Evolutionary conservation across 306 rosid species (phyloP), one percentile per base, ranked within the genome.

Genomic region (Medicago lupulina): DNA sequence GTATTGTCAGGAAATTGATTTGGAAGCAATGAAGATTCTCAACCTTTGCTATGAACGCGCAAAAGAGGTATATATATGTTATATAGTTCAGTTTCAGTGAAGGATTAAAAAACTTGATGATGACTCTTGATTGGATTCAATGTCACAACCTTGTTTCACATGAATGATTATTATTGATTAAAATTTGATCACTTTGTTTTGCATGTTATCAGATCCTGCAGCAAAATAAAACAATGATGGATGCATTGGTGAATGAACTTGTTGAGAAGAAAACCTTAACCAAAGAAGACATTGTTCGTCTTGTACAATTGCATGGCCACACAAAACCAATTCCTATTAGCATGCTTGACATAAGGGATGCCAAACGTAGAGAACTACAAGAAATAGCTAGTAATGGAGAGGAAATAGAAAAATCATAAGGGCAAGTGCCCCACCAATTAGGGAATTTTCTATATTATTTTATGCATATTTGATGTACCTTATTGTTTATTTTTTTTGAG

Each of bases 181-280:
- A 54, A 77, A 62, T 17, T 53, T 70, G 2, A 38, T 21, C 15
- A 13, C 18, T 28, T 67, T 82, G 77, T 70, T 78, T 64, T 83
- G 71, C 61, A 10, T 50, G 55, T 15, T 68, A 9, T 53, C 91
- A 94, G 98, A 95, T 92, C 59, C 76, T 95, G 86, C 83, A 79
- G 79, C 86, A 80, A 79, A 95, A 92, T 82, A 85, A 77, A 74
- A 82, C 39, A 28, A 87, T 95, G 55, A 84, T 95, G 96, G 96
- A 95, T 78, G 89, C 91, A 10, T 53, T 92, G 81, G 97, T 92
- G 50, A 86, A 83, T 67, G 89, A 87, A 55, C 98, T 95, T 70
- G 87, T 89, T 31, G 74, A 84, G 78, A 95, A 92, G 89, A 95
- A 95, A 89, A 95, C 83, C 76, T 61, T 95, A 79, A 87, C 93